Percentiles rank a stretch among this genome's conserved stretches.
These are phyloP conservation scores for Amanita phalloides DNA, from an alignment of 768 basidiomycete species.

Conservation along the genomic window DNA sequence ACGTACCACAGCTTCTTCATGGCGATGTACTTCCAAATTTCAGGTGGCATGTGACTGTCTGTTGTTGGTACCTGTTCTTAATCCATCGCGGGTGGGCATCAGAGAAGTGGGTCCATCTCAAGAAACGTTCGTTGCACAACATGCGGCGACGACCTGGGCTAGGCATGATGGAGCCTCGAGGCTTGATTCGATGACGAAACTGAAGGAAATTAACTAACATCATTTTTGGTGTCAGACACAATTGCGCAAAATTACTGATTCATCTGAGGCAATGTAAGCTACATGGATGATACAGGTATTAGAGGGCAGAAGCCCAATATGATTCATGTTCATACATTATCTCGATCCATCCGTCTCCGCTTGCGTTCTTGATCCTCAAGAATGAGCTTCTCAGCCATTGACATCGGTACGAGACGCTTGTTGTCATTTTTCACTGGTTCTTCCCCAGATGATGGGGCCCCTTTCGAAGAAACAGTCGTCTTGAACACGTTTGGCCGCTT, in stretches of 20 bases:
- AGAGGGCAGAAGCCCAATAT: not conserved
- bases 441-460: constrained; percentile 16
- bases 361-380: constrained; percentile 89
- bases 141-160: not conserved
- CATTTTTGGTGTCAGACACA: too few species aligned
- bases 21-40: not conserved
- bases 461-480: constrained; percentile 22
- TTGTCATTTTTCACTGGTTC: constrained; percentile 47
- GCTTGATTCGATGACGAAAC: not conserved
- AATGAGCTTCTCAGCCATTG: constrained; percentile 79
- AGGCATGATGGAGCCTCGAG: not conserved
- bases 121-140: not conserved
- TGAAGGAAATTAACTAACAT: too few species aligned
- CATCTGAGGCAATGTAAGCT: not conserved
- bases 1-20: not conserved
- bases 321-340: constrained; percentile 18
- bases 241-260: too few species aligned
- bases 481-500: constrained; percentile 75
- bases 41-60: constrained; percentile 6
- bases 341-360: constrained; percentile 60
- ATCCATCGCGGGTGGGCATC: constrained; percentile 9
- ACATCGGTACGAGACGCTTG: constrained; percentile 59
- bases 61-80: constrained; percentile 10
- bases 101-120: constrained; percentile 2
- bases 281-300: not conserved